phyloP scores from a whole-genome alignment of 257 asterid species.

The Echium plantagineum region DNA sequence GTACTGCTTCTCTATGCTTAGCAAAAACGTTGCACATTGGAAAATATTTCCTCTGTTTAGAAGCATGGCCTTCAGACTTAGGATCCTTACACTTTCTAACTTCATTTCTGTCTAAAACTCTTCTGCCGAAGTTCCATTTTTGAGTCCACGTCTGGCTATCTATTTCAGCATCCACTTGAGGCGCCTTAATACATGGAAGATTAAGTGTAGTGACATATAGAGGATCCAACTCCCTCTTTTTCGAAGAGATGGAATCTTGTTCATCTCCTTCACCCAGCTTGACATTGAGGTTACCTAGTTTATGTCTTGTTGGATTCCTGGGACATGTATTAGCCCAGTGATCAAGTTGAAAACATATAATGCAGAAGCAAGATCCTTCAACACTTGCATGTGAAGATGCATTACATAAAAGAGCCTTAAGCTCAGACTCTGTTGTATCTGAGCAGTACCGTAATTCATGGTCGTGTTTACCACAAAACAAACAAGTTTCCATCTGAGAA shows the following conservation, averaged over 20 bases:
- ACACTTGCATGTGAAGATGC: constrained; percentile 22
- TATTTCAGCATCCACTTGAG: not conserved
- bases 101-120: constrained; percentile 19
- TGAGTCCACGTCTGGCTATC: constrained; percentile 8
- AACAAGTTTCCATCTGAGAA: constrained; percentile 21
- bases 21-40: constrained; percentile 13
- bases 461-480: constrained; percentile 52
- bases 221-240: constrained; percentile 7
- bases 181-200: too few relatives aligned
- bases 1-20: constrained; percentile 10
- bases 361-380: constrained; percentile 36
- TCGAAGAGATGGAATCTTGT: constrained; percentile 5
- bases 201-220: not conserved
- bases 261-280: constrained; percentile 1
- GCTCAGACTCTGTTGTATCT: constrained; percentile 32
- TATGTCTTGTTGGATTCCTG: constrained; percentile 13
- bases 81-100: constrained; percentile 14
- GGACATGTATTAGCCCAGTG: constrained; percentile 72
- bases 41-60: constrained; percentile 4
- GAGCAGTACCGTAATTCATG: constrained; percentile 44
- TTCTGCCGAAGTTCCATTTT: constrained; percentile 17
- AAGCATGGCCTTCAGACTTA: constrained; percentile 11
- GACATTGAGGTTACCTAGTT: constrained; percentile 1
- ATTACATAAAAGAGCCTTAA: constrained; percentile 28
- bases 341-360: constrained; percentile 48